These are phyloP conservation scores for Naganishia vaughanmartiniae DNA, from an alignment of 768 basidiomycete species.

Conservation along the genomic window DNA sequence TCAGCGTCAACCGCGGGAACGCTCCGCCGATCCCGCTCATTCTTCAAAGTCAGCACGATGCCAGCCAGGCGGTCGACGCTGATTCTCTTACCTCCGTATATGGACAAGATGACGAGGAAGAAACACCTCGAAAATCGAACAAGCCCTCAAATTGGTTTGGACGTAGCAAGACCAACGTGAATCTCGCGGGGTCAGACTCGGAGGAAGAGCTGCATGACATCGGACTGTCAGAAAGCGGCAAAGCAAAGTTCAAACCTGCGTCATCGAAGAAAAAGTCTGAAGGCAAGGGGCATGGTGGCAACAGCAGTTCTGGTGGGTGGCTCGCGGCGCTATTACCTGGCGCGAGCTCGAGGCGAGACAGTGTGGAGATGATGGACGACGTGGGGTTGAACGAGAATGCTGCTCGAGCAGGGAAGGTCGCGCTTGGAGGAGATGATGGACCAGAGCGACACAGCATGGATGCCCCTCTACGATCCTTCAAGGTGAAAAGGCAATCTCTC, in stretches of 20 bases:
- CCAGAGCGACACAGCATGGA: not conserved
- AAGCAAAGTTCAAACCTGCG: not conserved
- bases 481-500: constrained; percentile 19
- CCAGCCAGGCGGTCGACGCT: not conserved
- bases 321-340: constrained; percentile 21
- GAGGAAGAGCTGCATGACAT: constrained; percentile 24
- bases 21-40: not conserved
- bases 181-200: constrained; percentile 9
- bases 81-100: not conserved
- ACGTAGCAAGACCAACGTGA: constrained; percentile 2
- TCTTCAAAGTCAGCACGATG: not conserved
- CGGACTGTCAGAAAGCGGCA: not conserved
- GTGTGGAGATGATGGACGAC: constrained; percentile 6
- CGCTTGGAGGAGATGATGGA: constrained; percentile 3
- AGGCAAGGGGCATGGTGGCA: constrained; percentile 13
- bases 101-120: constrained; percentile 2
- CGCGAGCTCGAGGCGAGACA: constrained; percentile 4
- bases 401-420: not conserved
- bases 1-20: not conserved
- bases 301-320: constrained; percentile 28
- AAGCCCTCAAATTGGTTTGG: constrained; percentile 27
- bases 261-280: constrained; percentile 15
- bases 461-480: constrained; percentile 20
- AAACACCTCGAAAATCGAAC: constrained; percentile 6
- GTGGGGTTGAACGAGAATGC: constrained; percentile 19